Percentiles rank a stretch among this genome's conserved stretches.
Evolutionary conservation across 768 basidiomycete genomes (phyloP).

Genomic region (Kwoniella sp.): DNA sequence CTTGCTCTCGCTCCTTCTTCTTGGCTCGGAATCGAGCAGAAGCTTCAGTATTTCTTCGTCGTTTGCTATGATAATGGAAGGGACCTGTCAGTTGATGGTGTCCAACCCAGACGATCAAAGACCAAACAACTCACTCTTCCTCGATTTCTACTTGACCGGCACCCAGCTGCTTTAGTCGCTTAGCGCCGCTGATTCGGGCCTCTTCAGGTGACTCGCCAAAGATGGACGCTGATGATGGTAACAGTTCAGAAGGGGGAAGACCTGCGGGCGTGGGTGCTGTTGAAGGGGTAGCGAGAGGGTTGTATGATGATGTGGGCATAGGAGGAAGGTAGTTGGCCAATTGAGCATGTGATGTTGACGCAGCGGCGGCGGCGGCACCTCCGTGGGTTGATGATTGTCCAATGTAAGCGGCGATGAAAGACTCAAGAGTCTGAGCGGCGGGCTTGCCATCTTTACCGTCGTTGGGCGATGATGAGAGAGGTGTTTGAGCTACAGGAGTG

Average conservation of each 20-base stretch:
- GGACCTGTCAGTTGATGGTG: not conserved
- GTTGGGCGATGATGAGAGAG: constrained; percentile 5
- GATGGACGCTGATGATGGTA: constrained; percentile 23
- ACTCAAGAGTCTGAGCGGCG: constrained; percentile 35
- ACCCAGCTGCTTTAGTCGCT: constrained; percentile 46
- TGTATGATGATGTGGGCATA: constrained; percentile 15
- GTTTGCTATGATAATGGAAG: constrained; percentile 36
- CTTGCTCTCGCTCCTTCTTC: constrained; percentile 56
- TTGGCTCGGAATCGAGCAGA: constrained; percentile 54
- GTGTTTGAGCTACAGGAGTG: constrained; percentile 19
- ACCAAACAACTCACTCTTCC: constrained; percentile 41
- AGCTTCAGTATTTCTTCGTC: constrained; percentile 54
- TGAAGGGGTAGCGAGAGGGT: constrained; percentile 21
- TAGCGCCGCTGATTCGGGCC: constrained; percentile 35
- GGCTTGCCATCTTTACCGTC: not conserved
- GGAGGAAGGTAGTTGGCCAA: constrained; percentile 23
- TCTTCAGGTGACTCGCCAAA: constrained; percentile 29
- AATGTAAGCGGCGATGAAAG: constrained; percentile 44
- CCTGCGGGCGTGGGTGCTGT: constrained; percentile 23
- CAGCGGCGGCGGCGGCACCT: constrained; percentile 10
- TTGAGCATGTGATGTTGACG: constrained; percentile 7
- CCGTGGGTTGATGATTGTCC: constrained; percentile 24
- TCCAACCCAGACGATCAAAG: not conserved
- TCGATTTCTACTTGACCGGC: constrained; percentile 42
- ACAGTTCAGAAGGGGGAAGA: constrained; percentile 23